Base-by-base conservation (phyloP, 164 flowering plant genomes). In the Protea cynaroides region DNA sequence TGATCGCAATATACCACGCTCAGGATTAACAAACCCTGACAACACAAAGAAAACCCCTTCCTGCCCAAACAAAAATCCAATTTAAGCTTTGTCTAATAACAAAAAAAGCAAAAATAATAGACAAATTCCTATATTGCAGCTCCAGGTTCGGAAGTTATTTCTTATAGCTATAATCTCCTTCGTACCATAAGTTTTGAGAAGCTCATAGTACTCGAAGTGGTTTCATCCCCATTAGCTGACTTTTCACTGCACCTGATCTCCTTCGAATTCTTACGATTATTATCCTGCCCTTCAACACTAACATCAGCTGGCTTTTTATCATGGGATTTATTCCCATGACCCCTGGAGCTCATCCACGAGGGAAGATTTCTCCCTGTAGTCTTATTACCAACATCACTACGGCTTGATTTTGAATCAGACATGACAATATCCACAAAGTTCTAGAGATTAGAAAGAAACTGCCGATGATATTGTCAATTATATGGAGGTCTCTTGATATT, bases 11-110 rank as follows among this genome's bases (percentile, higher is more conserved):
- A 59, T 73, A 58, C 92, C 71, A 2, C 97, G 82, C 67, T 95
- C 96, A 0, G 97, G 99, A 75, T 94, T 94, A 47, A 89, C 92
- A 77, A 94, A 91, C 37, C 99, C 99, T 0, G 99, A 95, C 53
- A 95, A 72, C 18, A 78, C 99, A 84, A 95, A 88, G 22, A 88
- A 90, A 17, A 89, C 97, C 11, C 97, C 97, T 71, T 95, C 96
- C 97, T 95, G 80, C 74, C 64, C 61, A 78, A 54, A 65, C 36
- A 55, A 59, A 17, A 60, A n/a, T 25, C 9, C 18, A 59, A 43
- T 50, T 4, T 47, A 49, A 65, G 55, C 56, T 23, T 11, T 44
- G 25, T 0, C 23, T 44, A 51, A 6, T 25, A 58, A 66, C 34
- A 3, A 25, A 47, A 17, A 4, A 8, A 37, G 7, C 15, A 2